A percentile compares a stretch with the other conserved stretches of the same genome.
Evolutionary conservation across 352 stramenopile genomes (phyloP).

Genomic region (Phytopythium delawarense): DNA sequence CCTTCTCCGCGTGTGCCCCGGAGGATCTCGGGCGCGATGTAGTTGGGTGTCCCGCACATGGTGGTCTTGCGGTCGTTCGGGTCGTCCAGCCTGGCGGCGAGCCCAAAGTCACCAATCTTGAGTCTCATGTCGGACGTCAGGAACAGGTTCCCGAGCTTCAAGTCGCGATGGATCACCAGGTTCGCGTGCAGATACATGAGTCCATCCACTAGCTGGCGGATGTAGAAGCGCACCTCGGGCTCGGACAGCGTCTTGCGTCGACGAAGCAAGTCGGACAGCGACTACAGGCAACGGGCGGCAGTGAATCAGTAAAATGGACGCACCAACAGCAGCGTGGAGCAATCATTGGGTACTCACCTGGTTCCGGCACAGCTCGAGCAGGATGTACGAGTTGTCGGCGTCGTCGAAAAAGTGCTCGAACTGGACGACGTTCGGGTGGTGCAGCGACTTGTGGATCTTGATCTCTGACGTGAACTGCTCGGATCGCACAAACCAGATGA

Average conservation of each 20-base stretch:
- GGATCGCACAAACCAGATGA: slow-evolving; percentile 24
- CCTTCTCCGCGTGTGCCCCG: slow-evolving; percentile 86
- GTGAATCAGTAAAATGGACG: neutral
- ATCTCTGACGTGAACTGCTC: slow-evolving; percentile 93
- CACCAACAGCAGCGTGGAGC: neutral
- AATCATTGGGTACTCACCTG: slow-evolving; percentile 33
- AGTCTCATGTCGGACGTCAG: slow-evolving; percentile 93
- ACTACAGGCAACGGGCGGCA: slow-evolving; percentile 36
- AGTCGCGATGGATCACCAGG: slow-evolving; percentile 96
- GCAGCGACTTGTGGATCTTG: slow-evolving; percentile 97
- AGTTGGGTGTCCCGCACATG: slow-evolving; percentile 94
- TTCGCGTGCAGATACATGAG: slow-evolving; percentile 94
- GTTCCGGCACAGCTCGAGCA: slow-evolving; percentile 97
- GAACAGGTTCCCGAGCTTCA: slow-evolving; percentile 98
- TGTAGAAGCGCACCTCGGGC: slow-evolving; percentile 94
- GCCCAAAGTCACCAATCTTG: slow-evolving; percentile 96
- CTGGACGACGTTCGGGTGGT: slow-evolving; percentile 94
- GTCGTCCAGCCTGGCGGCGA: slow-evolving; percentile 84
- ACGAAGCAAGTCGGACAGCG: slow-evolving; percentile 95
- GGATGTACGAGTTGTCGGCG: slow-evolving; percentile 95
- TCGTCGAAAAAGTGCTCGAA: slow-evolving; percentile 99
- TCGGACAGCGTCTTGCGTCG: slow-evolving; percentile 93
- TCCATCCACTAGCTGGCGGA: slow-evolving; percentile 87
- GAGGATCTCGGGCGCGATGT: slow-evolving; percentile 92
- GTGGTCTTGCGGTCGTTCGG: slow-evolving; percentile 93